Conservation (phyloP, 345 rosid genomes). For the Acer yangbiense region DNA sequence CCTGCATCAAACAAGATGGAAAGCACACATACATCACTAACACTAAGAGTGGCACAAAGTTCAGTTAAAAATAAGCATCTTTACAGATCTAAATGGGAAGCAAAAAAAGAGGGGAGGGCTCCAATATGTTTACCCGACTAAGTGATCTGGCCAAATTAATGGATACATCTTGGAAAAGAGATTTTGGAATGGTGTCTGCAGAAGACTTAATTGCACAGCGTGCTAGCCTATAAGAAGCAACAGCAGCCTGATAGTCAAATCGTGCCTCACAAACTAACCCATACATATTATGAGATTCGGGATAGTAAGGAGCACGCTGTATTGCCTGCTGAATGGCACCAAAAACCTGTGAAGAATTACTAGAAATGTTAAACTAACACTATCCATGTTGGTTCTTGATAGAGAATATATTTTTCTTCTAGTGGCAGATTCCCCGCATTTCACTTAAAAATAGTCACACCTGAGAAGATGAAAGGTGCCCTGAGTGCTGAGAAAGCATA, state of each 20-base stretch:
- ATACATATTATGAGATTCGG: conserved; percentile 84
- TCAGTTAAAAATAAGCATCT: conserved; percentile 7
- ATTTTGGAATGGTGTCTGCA: conserved; percentile 34
- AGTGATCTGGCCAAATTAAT: conserved; percentile 85
- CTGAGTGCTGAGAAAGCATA: conserved; percentile 72
- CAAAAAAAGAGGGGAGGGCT: conserved; percentile 8
- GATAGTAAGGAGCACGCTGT: conserved; percentile 72
- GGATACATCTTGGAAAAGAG: conserved; percentile 60
- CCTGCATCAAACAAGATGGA: conserved; percentile 40
- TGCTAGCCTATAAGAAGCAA: conserved; percentile 67
- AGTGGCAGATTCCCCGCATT: not conserved
- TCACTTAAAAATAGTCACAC: conserved; percentile 35
- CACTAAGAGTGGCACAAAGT: conserved; percentile 3
- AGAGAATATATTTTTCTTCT: not conserved
- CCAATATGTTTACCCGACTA: conserved; percentile 50
- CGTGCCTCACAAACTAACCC: conserved; percentile 89
- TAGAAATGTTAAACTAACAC: conserved; percentile 11
- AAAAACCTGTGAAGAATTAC: conserved; percentile 60
- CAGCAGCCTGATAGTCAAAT: conserved; percentile 59
- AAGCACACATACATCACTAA: not conserved
- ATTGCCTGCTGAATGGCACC: conserved; percentile 92
- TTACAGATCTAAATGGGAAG: not conserved
- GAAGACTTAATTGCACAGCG: conserved; percentile 50
- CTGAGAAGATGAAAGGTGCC: conserved; percentile 79
- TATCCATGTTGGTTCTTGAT: not conserved